phyloP scores from a whole-genome alignment of 2,329 filamentous ascomycete species.

The Paramyrothecium sp. region DNA sequence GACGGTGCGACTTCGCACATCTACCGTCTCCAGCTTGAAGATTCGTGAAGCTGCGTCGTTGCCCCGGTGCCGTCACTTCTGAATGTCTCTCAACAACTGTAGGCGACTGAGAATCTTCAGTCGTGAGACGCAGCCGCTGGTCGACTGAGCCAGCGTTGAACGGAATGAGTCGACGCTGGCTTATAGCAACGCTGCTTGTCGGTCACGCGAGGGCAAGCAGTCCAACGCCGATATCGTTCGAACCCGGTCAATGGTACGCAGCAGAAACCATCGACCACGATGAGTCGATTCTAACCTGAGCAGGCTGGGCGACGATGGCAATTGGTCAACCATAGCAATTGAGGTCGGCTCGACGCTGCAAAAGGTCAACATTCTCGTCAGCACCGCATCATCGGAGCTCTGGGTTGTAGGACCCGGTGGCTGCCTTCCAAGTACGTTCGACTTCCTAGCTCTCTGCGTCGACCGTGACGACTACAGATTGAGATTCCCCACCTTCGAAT shows the following conservation, averaged over 20 bases:
- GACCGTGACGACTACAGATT: too few relatives aligned
- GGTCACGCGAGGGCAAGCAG: not conserved
- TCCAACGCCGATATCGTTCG: slow-evolving; percentile 17
- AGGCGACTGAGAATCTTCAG: not conserved
- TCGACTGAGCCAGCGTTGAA: not conserved
- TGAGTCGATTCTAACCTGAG: slow-evolving; percentile 8
- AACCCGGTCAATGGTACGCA: slow-evolving; percentile 18
- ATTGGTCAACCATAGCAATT: slow-evolving; percentile 69
- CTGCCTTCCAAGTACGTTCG: slow-evolving; percentile 46
- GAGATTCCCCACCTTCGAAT: too few relatives aligned
- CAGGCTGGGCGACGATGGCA: slow-evolving; percentile 65
- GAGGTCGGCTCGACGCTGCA: slow-evolving; percentile 38
- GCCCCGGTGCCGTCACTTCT: too few relatives aligned
- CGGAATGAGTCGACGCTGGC: not conserved
- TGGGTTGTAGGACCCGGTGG: slow-evolving; percentile 64
- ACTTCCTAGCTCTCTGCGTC: not conserved
- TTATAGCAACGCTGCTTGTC: not conserved
- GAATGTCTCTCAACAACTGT: too few relatives aligned
- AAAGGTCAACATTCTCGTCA: slow-evolving; percentile 46
- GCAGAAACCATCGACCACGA: not conserved
- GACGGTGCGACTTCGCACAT: too few relatives aligned
- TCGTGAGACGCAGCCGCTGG: not conserved
- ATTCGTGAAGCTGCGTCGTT: too few relatives aligned
- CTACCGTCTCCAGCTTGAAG: too few relatives aligned
- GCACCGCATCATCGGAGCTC: slow-evolving; percentile 68